Percentiles rank a stretch among this genome's conserved stretches.
These are phyloP conservation scores for Paraconiothyrium brasiliense DNA, from an alignment of 2,329 filamentous ascomycete genomes.

Conservation along the genomic window DNA sequence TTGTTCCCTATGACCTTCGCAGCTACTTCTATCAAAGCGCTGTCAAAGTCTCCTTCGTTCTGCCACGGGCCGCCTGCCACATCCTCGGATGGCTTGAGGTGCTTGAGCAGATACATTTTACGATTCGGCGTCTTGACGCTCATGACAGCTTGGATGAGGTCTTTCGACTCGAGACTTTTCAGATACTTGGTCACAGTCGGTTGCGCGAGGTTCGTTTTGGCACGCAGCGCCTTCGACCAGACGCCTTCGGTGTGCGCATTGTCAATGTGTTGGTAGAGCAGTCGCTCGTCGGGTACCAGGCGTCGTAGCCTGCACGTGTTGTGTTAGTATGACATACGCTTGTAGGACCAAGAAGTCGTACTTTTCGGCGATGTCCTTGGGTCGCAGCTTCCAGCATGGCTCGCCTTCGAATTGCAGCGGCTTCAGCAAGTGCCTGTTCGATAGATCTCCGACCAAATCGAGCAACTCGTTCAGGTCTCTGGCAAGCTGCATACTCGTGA, in stretches of 20 bases:
- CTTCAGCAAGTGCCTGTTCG: constrained; percentile 49
- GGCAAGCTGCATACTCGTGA: constrained; percentile 49
- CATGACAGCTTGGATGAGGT: constrained; percentile 87
- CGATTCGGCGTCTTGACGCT: constrained; percentile 89
- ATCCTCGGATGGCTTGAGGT: constrained; percentile 84
- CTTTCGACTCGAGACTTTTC: constrained; percentile 83
- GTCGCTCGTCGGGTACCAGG: constrained; percentile 73
- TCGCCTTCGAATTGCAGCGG: constrained; percentile 47
- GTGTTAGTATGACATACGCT: constrained; percentile 16
- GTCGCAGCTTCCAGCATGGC: constrained; percentile 49
- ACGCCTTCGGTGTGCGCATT: constrained; percentile 84
- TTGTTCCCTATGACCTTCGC: constrained; percentile 77
- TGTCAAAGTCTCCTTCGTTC: constrained; percentile 88
- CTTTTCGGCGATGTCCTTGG: constrained; percentile 49
- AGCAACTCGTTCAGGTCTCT: constrained; percentile 45
- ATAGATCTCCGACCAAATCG: constrained; percentile 44
- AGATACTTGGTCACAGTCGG: constrained; percentile 81
- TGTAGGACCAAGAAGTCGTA: constrained; percentile 24
- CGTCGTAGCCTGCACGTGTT: constrained; percentile 47
- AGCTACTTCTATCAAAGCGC: constrained; percentile 83
- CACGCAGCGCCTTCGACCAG: constrained; percentile 88
- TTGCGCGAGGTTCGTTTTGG: constrained; percentile 82
- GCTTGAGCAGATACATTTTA: constrained; percentile 95
- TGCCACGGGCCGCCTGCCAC: constrained; percentile 96
- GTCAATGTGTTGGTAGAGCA: constrained; percentile 91